Conservation (phyloP, 2,329 filamentous ascomycete species). For the Berkeleyomyces basicola region DNA sequence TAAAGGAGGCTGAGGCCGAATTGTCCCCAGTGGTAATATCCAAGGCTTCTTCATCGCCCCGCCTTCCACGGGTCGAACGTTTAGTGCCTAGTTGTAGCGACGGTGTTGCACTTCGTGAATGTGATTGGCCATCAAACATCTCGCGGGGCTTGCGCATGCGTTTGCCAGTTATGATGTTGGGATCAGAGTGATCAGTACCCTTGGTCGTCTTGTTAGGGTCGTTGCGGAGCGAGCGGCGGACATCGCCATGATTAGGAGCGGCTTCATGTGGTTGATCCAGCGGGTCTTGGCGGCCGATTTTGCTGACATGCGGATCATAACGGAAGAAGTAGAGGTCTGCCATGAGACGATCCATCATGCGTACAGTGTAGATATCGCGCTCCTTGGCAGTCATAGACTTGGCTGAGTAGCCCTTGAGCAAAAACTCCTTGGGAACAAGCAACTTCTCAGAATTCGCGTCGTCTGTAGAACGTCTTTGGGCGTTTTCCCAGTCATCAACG, state of each 20-base stretch:
- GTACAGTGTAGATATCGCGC: conserved; percentile 30
- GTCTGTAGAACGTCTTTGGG: conserved; percentile 30
- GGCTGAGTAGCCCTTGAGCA: conserved; percentile 36
- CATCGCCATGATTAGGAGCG: conserved; percentile 30
- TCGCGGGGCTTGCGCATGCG: conserved; percentile 35
- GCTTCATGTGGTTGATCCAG: conserved; percentile 26
- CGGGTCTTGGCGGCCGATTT: conserved; percentile 43
- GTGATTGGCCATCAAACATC: conserved; percentile 30
- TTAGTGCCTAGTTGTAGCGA: conserved; percentile 18
- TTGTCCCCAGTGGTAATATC: conserved; percentile 19
- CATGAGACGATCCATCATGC: conserved; percentile 40
- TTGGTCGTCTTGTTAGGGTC: conserved; percentile 41
- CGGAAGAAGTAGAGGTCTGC: conserved; percentile 44
- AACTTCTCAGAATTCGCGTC: conserved; percentile 27
- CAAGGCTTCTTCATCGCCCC: conserved; percentile 20
- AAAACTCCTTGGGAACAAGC: conserved; percentile 9
- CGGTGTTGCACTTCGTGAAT: conserved; percentile 36
- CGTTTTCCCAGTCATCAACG: conserved; percentile 42
- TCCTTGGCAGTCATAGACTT: conserved; percentile 27
- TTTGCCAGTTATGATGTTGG: conserved; percentile 33
- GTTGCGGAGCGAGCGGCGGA: conserved; percentile 38
- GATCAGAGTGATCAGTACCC: conserved; percentile 36
- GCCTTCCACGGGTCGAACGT: conserved; percentile 16
- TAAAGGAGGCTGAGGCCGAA: conserved; percentile 21
- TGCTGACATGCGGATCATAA: conserved; percentile 40